These are phyloP conservation scores for Strigomonas galati DNA, from an alignment of 208 protist species.

Conservation along the genomic window DNA sequence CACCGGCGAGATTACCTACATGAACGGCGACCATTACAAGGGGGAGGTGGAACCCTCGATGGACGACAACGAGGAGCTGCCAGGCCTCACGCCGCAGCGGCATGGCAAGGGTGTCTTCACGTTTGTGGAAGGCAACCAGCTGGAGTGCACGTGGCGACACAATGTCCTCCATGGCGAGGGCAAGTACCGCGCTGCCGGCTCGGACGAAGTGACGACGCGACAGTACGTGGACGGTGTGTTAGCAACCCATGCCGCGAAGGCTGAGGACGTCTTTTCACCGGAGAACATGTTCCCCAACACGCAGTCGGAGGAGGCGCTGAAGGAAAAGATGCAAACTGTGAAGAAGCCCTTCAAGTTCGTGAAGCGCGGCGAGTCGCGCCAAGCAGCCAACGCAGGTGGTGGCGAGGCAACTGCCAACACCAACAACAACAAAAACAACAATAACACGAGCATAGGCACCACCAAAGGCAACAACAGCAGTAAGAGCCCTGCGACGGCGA, in stretches of 20 bases:
- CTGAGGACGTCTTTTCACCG: constrained; percentile 46
- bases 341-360: constrained; percentile 45
- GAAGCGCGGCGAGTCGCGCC: constrained; percentile 35
- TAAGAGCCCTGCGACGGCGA: neutral
- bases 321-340: constrained; percentile 23
- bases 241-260: neutral
- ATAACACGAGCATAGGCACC: too few species aligned
- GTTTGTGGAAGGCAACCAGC: constrained; percentile 70
- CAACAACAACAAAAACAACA: neutral
- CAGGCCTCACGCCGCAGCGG: constrained; percentile 40
- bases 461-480: neutral
- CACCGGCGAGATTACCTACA: constrained; percentile 45
- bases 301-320: constrained; percentile 50
- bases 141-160: constrained; percentile 74
- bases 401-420: neutral
- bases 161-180: constrained; percentile 76
- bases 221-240: constrained; percentile 68
- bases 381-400: constrained; percentile 15
- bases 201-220: constrained; percentile 41
- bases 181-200: constrained; percentile 41
- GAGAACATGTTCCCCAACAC: constrained; percentile 81
- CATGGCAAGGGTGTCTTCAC: constrained; percentile 64
- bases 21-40: constrained; percentile 66
- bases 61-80: constrained; percentile 6
- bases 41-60: constrained; percentile 55